Conservation (phyloP, 2,329 filamentous ascomycete genomes). For the Tetracladium maxilliforme region DNA sequence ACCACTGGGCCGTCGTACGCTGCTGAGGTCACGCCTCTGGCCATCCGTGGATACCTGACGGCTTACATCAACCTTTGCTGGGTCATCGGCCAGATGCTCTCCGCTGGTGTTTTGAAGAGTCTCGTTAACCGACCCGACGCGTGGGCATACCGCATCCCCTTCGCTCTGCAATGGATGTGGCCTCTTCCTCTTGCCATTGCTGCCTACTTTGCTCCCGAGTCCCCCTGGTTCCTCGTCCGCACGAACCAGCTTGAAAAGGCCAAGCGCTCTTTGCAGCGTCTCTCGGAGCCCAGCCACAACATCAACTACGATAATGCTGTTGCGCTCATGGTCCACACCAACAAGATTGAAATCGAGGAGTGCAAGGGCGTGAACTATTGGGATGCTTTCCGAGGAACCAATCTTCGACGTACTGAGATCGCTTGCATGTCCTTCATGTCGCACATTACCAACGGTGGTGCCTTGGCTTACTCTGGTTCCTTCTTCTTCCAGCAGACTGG, state of each 20-base stretch:
- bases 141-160: constrained; percentile 36
- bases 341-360: constrained; percentile 34
- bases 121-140: constrained; percentile 27
- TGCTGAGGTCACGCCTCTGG: constrained; percentile 40
- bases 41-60: constrained; percentile 36
- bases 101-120: constrained; percentile 30
- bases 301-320: constrained; percentile 32
- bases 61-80: constrained; percentile 43
- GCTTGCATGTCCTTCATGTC: constrained; percentile 47
- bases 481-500: constrained; percentile 46
- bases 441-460: constrained; percentile 48
- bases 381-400: constrained; percentile 33
- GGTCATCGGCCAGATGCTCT: constrained; percentile 33
- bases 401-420: constrained; percentile 37
- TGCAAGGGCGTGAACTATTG: constrained; percentile 26
- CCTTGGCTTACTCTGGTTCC: constrained; percentile 49
- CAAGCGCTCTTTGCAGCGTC: constrained; percentile 21
- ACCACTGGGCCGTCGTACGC: constrained; percentile 21
- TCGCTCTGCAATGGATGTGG: constrained; percentile 37
- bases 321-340: constrained; percentile 41
- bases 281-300: constrained; percentile 25
- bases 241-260: constrained; percentile 27
- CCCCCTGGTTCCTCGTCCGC: constrained; percentile 33
- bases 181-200: constrained; percentile 30
- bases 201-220: constrained; percentile 30